phyloP scores from a whole-genome alignment of 352 stramenopile genomes.

The Pythium pectinolyticum region DNA sequence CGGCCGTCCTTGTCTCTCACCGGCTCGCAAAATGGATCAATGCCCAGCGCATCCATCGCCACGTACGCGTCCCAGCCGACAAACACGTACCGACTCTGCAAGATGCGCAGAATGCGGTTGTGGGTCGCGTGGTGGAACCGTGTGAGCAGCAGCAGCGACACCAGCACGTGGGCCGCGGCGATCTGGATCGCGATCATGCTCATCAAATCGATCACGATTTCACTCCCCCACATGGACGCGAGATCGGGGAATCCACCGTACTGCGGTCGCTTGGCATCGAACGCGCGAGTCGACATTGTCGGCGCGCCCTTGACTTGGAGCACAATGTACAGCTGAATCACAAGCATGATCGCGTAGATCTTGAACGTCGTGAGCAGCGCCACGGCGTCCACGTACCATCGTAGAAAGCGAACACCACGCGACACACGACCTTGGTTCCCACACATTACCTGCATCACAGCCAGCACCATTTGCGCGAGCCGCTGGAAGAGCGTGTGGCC shows the following conservation, averaged over 20 bases:
- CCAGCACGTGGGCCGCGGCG: not conserved
- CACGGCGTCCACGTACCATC: constrained; percentile 12
- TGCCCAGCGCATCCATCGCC: constrained; percentile 27
- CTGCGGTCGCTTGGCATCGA: constrained; percentile 11
- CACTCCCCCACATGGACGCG: constrained; percentile 31
- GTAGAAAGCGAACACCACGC: not conserved
- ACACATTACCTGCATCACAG: not conserved
- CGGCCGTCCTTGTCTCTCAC: not conserved
- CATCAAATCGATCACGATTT: constrained; percentile 27
- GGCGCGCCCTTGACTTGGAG: constrained; percentile 22
- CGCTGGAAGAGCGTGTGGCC: constrained; percentile 15
- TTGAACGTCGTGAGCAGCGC: constrained; percentile 11
- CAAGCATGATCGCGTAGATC: constrained; percentile 4
- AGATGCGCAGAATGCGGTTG: constrained; percentile 31
- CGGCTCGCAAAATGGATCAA: not conserved
- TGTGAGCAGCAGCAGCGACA: constrained; percentile 14
- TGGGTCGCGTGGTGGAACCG: constrained; percentile 21
- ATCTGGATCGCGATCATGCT: constrained; percentile 12
- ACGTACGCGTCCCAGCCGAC: constrained; percentile 34
- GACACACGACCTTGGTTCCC: not conserved
- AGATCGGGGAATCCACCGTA: constrained; percentile 30
- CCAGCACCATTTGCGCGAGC: not conserved
- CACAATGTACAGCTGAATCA: constrained; percentile 6
- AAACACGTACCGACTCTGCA: constrained; percentile 32
- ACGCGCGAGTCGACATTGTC: constrained; percentile 23